Percentiles rank a stretch among this genome's conserved stretches.
Evolutionary conservation across 345 rosid species (phyloP).

Genomic region (Cardiospermum halicacabum): DNA sequence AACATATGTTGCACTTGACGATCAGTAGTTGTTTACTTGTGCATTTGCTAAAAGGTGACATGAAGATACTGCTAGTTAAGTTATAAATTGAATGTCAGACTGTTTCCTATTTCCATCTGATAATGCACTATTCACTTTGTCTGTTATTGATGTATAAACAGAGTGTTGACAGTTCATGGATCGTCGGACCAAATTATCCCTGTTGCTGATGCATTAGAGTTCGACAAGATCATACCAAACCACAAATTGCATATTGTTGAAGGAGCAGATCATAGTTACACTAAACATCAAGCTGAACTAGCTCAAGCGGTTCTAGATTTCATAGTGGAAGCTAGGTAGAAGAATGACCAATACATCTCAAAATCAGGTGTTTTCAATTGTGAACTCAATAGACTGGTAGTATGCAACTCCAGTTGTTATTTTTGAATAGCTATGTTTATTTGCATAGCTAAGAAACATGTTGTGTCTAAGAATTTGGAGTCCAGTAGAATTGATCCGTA

Average conservation of each 20-base stretch:
- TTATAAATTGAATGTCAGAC: no score
- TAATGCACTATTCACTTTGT: constrained; percentile 1
- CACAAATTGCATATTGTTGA: constrained; percentile 52
- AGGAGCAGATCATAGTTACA: constrained; percentile 66
- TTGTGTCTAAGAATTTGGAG: no score
- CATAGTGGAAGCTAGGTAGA: constrained; percentile 29
- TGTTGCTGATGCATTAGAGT: constrained; percentile 56
- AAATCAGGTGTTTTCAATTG: not conserved
- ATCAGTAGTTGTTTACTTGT: no score
- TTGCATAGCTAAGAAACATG: no score
- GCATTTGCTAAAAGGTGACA: no score
- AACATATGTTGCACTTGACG: no score
- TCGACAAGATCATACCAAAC: constrained; percentile 66
- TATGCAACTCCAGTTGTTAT: no score
- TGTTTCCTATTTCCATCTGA: not conserved
- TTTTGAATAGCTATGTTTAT: no score
- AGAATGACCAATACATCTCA: constrained; percentile 12
- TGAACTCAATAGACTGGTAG: not conserved
- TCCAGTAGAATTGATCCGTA: no score
- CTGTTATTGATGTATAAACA: constrained; percentile 10
- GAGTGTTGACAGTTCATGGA: constrained; percentile 84
- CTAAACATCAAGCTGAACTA: constrained; percentile 50
- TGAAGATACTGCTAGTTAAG: no score
- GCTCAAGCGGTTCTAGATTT: constrained; percentile 47
- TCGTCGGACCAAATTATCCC: constrained; percentile 52